Evolutionary conservation across 2,329 filamentous ascomycete species (phyloP), one percentile per base, ranked within the genome.

Genomic region (Penicillium sp.): DNA sequence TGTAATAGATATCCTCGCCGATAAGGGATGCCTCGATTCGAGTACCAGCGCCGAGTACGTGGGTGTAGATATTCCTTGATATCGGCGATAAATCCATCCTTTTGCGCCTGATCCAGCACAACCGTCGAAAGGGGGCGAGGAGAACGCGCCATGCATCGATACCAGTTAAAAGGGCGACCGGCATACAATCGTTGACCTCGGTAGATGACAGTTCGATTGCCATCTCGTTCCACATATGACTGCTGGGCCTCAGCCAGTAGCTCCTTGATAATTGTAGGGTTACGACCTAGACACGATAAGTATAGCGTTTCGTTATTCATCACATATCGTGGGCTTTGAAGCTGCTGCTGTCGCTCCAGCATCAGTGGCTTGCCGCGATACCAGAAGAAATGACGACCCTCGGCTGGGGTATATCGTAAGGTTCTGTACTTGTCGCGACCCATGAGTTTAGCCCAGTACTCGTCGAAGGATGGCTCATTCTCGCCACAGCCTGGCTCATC

Each of bases 1-100:
- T 92, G 80, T 14, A 96, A 84, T 0, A 96, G 82, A 66, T 94
- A 96, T 0, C 91, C 92, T 4, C 91, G 82, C 13, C 91, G 84
- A 69, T 95, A 95, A 0, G 92, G 91, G 26, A 96, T 93, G 1
- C 91, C 91, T 6, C 91, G 83, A 61, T 90, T 88, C 0, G 87
- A 67, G 44, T 96, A 96, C 90, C 91, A 96, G n/a, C 86, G 59
- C 2, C 77, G 74, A 14, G 76, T 81, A 3, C 72, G 67, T 0
- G 81, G 82, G 44, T 82, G 77, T 0, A 85, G 67, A 52, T 83
- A 85, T 44, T 83, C 81, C 53, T 83, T 83, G 62, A 84, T 79
- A 56, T 85, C 82, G 8, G 71, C 68, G 11, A 84, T 67, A 42
- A 84, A 79, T 2, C 65, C 73, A 0, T 72, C 65, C 65, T 85